phyloP scores from a whole-genome alignment of 2,329 filamentous ascomycete species.

The Colletotrichum magnum region DNA sequence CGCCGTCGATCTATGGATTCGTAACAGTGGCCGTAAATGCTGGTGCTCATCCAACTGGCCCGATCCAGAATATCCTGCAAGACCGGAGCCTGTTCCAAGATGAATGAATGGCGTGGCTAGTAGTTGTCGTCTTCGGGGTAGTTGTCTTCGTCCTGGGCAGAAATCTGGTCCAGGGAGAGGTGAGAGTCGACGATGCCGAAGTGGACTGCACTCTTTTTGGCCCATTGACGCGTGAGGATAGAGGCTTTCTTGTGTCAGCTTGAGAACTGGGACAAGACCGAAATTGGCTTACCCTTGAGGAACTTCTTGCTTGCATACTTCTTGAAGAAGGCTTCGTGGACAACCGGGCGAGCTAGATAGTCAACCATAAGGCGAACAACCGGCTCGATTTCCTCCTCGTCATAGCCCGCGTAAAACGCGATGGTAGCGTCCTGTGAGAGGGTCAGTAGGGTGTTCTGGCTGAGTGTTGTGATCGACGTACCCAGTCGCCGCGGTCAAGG shows the following conservation, averaged over 20 bases:
- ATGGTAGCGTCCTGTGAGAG: conserved; percentile 81
- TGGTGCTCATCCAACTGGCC: conserved; percentile 41
- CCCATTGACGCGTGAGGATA: conserved; percentile 92
- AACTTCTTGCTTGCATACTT: conserved; percentile 99
- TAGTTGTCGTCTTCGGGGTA: conserved; percentile 50
- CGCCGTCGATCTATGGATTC: conserved; percentile 51
- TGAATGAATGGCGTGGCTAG: conserved; percentile 36
- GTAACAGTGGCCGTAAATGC: conserved; percentile 45
- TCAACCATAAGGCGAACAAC: conserved; percentile 96
- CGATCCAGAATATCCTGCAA: conserved; percentile 47
- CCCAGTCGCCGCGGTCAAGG: conserved; percentile 92
- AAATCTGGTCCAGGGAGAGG: conserved; percentile 65
- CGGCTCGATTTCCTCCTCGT: conserved; percentile 91
- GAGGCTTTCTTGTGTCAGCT: conserved; percentile 73
- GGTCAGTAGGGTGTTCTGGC: conserved; percentile 43
- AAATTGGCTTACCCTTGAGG: conserved; percentile 83
- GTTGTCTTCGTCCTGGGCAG: conserved; percentile 43
- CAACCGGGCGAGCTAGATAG: conserved; percentile 90
- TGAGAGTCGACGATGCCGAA: conserved; percentile 69
- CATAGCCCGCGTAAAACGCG: conserved; percentile 92
- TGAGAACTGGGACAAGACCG: conserved; percentile 30
- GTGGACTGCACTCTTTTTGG: conserved; percentile 80
- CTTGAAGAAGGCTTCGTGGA: conserved; percentile 98
- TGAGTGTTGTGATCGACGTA: conserved; percentile 60
- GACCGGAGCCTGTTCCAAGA: conserved; percentile 40